Evolutionary conservation across 208 protist species (phyloP), one percentile per base, ranked within the genome.

Genomic region (Naegleria gruberi): DNA sequence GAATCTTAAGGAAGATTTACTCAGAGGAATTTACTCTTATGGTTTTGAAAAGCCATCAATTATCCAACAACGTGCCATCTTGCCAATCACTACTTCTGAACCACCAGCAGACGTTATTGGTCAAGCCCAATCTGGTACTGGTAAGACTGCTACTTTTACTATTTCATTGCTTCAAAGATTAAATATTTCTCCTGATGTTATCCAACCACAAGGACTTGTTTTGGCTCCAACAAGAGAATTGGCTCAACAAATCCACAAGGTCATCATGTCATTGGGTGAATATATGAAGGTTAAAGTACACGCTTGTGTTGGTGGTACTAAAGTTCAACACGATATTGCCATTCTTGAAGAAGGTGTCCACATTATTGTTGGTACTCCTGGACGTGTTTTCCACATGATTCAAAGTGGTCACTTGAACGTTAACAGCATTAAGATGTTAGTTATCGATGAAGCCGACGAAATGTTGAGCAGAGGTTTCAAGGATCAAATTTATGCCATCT

Each of bases 401-500:
- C 95, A 96, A 91, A 94, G 97, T 45, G 94, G 97, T 37, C 89
- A 89, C 43, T 91, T 98, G 0, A 26, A 91, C 42, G 91, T 93
- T 26, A 45, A 91, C 40, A 91, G 91, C 74, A 95, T 99, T 81
- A 97, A 98, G 89, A 96, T 98, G 90, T 94, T 99, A 57, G 96
- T 99, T 83, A 97, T 99, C 90, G 99, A 99, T 92, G 98, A 99
- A 94, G 98, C 98, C 17, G 99, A 99, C 96, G 98, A 99, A 94
- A 99, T 99, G 98, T 95, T 99, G 45, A 45, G 90, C 40, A 95
- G 93, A 47, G 97, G 97, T 87, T 99, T 99, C 93, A 96, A 98
- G 89, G 97, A 99, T 45, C 98, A 99, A 95, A 99, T 99, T 92
- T 98, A 99, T 91, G 97, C 99, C 77, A 98, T 99, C 92, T 99